Conservation (phyloP, 495 filamentous ascomycete species). For the Trichoderma asperelloides region DNA sequence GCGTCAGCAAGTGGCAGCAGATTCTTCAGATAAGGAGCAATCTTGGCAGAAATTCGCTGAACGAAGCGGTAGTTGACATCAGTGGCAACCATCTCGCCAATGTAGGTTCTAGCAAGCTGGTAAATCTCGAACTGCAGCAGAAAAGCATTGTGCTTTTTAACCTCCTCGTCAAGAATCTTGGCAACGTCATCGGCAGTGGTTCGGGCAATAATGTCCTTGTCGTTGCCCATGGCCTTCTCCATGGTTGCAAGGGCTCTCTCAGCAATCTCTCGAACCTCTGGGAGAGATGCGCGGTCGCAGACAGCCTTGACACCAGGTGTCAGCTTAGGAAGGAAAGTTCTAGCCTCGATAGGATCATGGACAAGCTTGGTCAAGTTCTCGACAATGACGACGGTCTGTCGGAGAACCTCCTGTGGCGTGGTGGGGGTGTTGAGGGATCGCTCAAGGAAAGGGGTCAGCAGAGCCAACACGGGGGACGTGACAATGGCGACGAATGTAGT, state of each 20-base stretch:
- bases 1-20: constrained; percentile 50
- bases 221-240: constrained; percentile 83
- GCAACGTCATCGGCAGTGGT: constrained; percentile 70
- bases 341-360: constrained; percentile 91
- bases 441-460: constrained; percentile 91
- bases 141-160: constrained; percentile 59
- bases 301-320: constrained; percentile 89
- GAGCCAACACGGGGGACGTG: constrained; percentile 94
- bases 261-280: constrained; percentile 89
- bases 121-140: constrained; percentile 55
- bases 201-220: constrained; percentile 55
- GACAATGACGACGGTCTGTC: constrained; percentile 94
- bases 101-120: constrained; percentile 59
- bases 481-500: constrained; percentile 98
- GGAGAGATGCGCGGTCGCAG: constrained; percentile 77
- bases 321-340: constrained; percentile 92
- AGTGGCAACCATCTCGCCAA: constrained; percentile 80
- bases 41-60: constrained; percentile 55
- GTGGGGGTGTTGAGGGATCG: constrained; percentile 81
- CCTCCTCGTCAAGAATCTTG: constrained; percentile 60
- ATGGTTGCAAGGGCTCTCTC: constrained; percentile 76
- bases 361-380: constrained; percentile 99
- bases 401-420: constrained; percentile 88
- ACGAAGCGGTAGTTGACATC: constrained; percentile 77
- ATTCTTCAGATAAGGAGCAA: constrained; percentile 65